These are phyloP conservation scores for Huntiella decipiens DNA, from an alignment of 2,329 filamentous ascomycete species.

Conservation along the genomic window DNA sequence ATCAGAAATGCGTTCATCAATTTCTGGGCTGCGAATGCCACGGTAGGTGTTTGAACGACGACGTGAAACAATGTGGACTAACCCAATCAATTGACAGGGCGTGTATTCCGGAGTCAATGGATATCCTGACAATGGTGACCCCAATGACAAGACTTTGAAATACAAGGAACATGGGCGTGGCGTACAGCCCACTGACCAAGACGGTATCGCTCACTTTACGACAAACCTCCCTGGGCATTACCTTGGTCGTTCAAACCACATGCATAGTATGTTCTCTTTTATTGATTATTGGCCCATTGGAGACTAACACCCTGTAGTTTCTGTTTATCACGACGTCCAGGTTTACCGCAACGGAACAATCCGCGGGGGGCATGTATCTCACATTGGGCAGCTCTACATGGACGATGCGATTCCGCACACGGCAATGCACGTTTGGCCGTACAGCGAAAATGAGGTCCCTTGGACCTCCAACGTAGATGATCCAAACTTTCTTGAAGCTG, in stretches of 20 bases:
- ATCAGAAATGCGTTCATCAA: conserved; percentile 13
- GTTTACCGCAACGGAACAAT: conserved; percentile 19
- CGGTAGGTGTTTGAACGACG: conserved; percentile 15
- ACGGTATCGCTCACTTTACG: conserved; percentile 26
- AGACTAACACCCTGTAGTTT: conserved; percentile 13
- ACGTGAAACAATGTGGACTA: neutral
- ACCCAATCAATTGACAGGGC: conserved; percentile 12
- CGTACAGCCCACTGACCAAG: conserved; percentile 22
- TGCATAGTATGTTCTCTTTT: conserved; percentile 21
- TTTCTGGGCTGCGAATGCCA: conserved; percentile 17
- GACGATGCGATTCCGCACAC: conserved; percentile 35
- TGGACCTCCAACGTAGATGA: conserved; percentile 35
- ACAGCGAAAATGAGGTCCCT: conserved; percentile 25
- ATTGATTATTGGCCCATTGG: neutral
- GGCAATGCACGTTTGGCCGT: conserved; percentile 31
- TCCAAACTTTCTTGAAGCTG: conserved; percentile 27
- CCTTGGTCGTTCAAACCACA: conserved; percentile 26
- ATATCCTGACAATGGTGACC: conserved; percentile 23
- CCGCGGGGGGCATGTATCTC: conserved; percentile 25
- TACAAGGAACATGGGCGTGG: conserved; percentile 20
- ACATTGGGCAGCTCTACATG: conserved; percentile 47
- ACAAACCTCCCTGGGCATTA: conserved; percentile 28
- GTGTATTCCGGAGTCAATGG: conserved; percentile 21
- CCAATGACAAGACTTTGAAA: conserved; percentile 18
- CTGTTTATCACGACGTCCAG: conserved; percentile 22